These are phyloP conservation scores for Tricladium varicosporioides DNA, from an alignment of 2,329 filamentous ascomycete genomes.

Conservation along the genomic window DNA sequence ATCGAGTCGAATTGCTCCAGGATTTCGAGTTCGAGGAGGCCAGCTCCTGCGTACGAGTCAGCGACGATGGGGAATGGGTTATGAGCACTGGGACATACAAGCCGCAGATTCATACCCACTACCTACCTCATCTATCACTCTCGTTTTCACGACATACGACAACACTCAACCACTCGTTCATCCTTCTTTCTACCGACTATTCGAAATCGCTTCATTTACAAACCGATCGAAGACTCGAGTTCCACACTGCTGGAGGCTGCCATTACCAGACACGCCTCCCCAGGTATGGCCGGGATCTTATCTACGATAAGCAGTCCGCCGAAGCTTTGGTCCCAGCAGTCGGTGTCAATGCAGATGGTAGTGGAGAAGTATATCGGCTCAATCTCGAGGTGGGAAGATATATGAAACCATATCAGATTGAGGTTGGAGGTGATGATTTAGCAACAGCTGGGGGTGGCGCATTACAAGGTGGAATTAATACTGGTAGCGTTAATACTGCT, in stretches of 20 bases:
- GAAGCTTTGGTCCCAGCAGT: conserved; percentile 87
- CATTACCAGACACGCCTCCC: conserved; percentile 90
- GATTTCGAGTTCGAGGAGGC: conserved; percentile 98
- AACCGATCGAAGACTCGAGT: conserved; percentile 85
- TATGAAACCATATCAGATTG: conserved; percentile 90
- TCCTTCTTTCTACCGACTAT: conserved; percentile 86
- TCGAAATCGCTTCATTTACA: conserved; percentile 94
- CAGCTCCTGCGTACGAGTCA: conserved; percentile 83
- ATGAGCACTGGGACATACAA: conserved; percentile 85
- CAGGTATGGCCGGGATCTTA: conserved; percentile 84
- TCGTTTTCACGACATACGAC: conserved; percentile 91
- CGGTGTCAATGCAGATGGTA: conserved; percentile 79
- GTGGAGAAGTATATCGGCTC: conserved; percentile 88
- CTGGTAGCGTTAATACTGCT: conserved; percentile 82
- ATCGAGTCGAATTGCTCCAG: conserved; percentile 89
- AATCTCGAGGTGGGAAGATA: conserved; percentile 91
- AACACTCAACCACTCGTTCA: conserved; percentile 86
- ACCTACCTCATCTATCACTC: conserved; percentile 88
- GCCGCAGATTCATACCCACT: conserved; percentile 91
- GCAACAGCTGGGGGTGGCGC: conserved; percentile 64
- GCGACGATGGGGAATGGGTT: conserved; percentile 94
- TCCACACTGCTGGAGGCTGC: conserved; percentile 84
- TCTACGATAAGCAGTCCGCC: conserved; percentile 78
- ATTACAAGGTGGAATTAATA: conserved; percentile 81
- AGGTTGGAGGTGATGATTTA: conserved; percentile 82